Base-by-base conservation (phyloP, 2,329 filamentous ascomycete genomes). In the Monascus ruber region DNA sequence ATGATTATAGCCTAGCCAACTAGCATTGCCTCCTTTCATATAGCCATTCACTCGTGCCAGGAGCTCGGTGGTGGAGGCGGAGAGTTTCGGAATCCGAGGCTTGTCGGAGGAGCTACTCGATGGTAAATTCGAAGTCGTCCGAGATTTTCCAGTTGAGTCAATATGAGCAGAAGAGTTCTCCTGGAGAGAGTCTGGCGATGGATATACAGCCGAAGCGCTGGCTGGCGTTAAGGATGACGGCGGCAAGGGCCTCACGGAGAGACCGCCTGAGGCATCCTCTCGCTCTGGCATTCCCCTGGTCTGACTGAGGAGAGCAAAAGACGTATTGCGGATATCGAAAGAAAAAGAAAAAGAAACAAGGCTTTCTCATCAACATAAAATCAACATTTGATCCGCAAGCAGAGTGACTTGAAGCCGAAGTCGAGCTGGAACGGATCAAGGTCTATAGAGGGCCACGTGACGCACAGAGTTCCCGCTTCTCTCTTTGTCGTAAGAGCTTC, bases 61-160 rank as follows among this genome's bases (percentile, higher is more conserved):
- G 36, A 54, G 49, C 40, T 49, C 52, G 27, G 50, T 49, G 34
- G 52, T 54, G 33, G 52, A 43, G 6, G 52, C 42, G 11, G 51
- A 53, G 11, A 54, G 45, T 28, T 49, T 49, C 26, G 52, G 51
- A 24, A 54, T 54, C 27, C 47, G 42, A 7, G 47, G 46, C 37
- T 39, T 48, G 29, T 36, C 42, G 11, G 43, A 44, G 25, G 37
- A 36, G 11, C 36, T 36, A 37, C 35, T 41, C n/a, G 46, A 28
- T 17, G 41, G 34, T 7, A 37, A 43, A 28, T 35, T 42, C 25
- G 39, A 34, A 27, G 46, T 42, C 9, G 42, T 43, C 6, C 39
- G 35, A 11, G 33, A 25, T 5, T 37, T 33, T 8, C 26, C 33
- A 24, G 47, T 42, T n/a, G 42, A 36, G 9, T 36, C 41, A 40